Conservation (phyloP, 495 filamentous ascomycete species). For the Aspergillus avenaceus region DNA sequence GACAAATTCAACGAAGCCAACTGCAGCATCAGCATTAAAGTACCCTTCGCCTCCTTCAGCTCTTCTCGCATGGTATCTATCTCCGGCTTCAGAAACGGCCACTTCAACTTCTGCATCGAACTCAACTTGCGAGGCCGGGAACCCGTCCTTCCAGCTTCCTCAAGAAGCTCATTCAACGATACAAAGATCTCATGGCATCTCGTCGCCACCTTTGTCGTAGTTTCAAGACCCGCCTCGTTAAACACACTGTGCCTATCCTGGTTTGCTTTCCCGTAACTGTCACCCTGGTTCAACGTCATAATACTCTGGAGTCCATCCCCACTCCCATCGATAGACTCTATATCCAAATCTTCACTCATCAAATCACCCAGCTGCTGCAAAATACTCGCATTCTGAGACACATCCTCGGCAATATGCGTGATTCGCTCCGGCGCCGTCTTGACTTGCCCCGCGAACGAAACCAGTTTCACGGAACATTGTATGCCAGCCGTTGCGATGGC, state of each 20-base stretch:
- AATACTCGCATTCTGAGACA: background rate
- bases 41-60: slow-evolving; percentile 7
- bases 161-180: background rate
- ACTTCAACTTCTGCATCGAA: background rate
- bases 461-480: slow-evolving; percentile 16
- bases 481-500: slow-evolving; percentile 14
- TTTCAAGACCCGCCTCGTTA: background rate
- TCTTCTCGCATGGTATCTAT: background rate
- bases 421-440: slow-evolving; percentile 1
- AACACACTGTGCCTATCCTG: background rate
- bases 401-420: background rate
- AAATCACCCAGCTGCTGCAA: background rate
- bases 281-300: too few species aligned
- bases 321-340: too few species aligned
- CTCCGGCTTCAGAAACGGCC: background rate
- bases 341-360: background rate
- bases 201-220: background rate
- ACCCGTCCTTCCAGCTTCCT: background rate
- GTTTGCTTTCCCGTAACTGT: too few species aligned
- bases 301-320: too few species aligned
- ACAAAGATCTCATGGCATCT: background rate
- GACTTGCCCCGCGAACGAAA: slow-evolving; percentile 14
- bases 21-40: slow-evolving; percentile 18
- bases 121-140: background rate
- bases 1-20: slow-evolving; percentile 13